phyloP scores from a whole-genome alignment of 306 rosid species.

The Trifolium dubium region DNA sequence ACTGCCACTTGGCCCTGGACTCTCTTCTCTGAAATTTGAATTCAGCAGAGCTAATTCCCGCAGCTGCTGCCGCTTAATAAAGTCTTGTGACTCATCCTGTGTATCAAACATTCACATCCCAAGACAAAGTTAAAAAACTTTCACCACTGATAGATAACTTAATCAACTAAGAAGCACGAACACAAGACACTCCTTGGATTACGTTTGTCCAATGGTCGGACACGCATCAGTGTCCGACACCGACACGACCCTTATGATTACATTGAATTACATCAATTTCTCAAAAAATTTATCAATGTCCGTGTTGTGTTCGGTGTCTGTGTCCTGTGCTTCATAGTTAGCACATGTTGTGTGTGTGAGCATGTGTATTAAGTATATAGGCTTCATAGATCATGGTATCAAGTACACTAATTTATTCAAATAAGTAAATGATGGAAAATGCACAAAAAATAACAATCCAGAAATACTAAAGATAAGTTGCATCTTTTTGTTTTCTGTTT shows the following conservation, averaged over 20 bases:
- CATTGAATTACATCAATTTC: too few species aligned
- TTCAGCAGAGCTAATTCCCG: constrained; percentile 89
- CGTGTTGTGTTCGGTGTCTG: too few species aligned
- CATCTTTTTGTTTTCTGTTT: constrained; percentile 24
- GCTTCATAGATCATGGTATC: neutral
- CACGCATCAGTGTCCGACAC: too few species aligned
- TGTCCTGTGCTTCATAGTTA: too few species aligned
- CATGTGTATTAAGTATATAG: too few species aligned
- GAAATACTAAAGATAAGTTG: constrained; percentile 12
- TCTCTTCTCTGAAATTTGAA: constrained; percentile 89
- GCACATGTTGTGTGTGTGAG: too few species aligned
- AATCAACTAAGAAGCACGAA: too few species aligned
- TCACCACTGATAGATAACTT: too few species aligned
- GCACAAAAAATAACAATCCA: neutral
- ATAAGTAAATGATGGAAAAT: constrained; percentile 15
- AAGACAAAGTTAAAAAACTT: constrained; percentile 15
- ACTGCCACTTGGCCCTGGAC: constrained; percentile 91
- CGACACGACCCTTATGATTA: too few species aligned
- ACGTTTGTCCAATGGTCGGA: too few species aligned
- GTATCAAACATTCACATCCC: constrained; percentile 35
- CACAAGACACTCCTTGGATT: too few species aligned
- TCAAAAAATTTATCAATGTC: too few species aligned
- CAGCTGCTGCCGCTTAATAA: constrained; percentile 87
- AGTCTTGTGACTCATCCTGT: constrained; percentile 97
- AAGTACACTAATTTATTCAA: neutral